Evolutionary conservation across 805 yeast genomes (phyloP).

Genomic region (Vanderwaltozyma tropicalis): DNA sequence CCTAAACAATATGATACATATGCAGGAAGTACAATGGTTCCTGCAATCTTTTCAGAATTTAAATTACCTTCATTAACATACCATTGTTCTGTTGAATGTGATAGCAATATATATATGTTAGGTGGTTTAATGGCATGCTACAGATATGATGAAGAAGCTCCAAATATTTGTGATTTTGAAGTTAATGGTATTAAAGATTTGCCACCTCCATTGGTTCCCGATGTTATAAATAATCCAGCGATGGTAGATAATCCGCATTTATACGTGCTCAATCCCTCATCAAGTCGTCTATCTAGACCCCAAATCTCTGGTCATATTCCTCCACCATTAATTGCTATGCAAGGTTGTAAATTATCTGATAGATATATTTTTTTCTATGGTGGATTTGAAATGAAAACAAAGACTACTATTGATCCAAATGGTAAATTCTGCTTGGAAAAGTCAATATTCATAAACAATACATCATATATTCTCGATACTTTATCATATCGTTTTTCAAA

Average conservation of each 20-base stretch:
- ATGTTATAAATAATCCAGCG: constrained; percentile 34
- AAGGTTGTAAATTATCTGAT: constrained; percentile 39
- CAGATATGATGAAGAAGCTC: constrained; percentile 19
- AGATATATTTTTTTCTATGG: constrained; percentile 57
- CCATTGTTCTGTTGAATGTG: constrained; percentile 33
- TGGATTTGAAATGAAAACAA: constrained; percentile 44
- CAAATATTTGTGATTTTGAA: constrained; percentile 28
- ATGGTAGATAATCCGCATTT: constrained; percentile 31
- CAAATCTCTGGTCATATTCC: constrained; percentile 36
- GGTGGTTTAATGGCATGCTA: constrained; percentile 37
- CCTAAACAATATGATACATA: constrained; percentile 16
- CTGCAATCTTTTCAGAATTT: constrained; percentile 28
- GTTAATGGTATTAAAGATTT: constrained; percentile 32
- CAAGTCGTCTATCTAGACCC: constrained; percentile 31
- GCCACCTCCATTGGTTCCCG: constrained; percentile 37
- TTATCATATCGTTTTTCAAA: constrained; percentile 41
- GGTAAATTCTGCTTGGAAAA: constrained; percentile 33
- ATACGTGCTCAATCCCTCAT: constrained; percentile 30
- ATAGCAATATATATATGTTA: constrained; percentile 29
- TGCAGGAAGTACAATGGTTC: constrained; percentile 16
- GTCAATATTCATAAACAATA: constrained; percentile 37
- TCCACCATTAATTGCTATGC: constrained; percentile 39
- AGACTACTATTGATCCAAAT: constrained; percentile 18
- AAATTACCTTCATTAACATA: constrained; percentile 34
- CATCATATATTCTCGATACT: constrained; percentile 51